These are phyloP conservation scores for Stentor coeruleus DNA, from an alignment of 73 alveolate genomes.

Conservation along the genomic window DNA sequence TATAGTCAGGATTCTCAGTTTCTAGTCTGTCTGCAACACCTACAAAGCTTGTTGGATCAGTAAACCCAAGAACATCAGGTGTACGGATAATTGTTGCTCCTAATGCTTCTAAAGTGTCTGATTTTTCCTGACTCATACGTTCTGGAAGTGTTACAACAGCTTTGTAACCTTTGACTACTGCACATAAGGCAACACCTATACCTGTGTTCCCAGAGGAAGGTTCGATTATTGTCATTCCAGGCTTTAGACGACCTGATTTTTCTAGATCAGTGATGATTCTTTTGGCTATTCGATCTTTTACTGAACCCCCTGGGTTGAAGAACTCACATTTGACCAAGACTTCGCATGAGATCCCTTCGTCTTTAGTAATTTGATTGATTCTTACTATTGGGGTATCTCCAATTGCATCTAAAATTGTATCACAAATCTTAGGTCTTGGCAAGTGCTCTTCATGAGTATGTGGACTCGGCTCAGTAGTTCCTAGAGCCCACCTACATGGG, in stretches of 20 bases:
- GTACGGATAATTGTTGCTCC: constrained; percentile 93
- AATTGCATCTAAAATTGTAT: not conserved
- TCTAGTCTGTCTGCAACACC: no score
- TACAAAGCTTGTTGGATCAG: no score
- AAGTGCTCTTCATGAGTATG: not conserved
- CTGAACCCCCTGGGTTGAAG: constrained; percentile 40
- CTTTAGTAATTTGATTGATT: constrained; percentile 50
- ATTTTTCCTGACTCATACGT: constrained; percentile 90
- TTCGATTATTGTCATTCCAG: constrained; percentile 64
- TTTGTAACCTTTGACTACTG: constrained; percentile 93
- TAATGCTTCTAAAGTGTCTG: constrained; percentile 81
- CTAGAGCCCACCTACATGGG: no score
- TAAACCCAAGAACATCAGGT: no score
- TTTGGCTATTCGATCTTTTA: constrained; percentile 38
- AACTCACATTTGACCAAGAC: constrained; percentile 38
- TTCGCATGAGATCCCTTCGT: constrained; percentile 47
- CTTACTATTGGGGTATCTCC: constrained; percentile 29
- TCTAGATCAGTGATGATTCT: constrained; percentile 30
- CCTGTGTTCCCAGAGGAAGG: constrained; percentile 98
- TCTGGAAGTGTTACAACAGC: constrained; percentile 92
- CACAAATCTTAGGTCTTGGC: not conserved
- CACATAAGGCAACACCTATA: constrained; percentile 90
- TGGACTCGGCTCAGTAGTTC: not conserved
- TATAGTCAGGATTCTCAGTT: no score
- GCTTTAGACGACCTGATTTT: constrained; percentile 4